Evolutionary conservation across 2,329 filamentous ascomycete genomes (phyloP), one percentile per base, ranked within the genome.

Genomic region (Myriosclerotinia duriaeana): DNA sequence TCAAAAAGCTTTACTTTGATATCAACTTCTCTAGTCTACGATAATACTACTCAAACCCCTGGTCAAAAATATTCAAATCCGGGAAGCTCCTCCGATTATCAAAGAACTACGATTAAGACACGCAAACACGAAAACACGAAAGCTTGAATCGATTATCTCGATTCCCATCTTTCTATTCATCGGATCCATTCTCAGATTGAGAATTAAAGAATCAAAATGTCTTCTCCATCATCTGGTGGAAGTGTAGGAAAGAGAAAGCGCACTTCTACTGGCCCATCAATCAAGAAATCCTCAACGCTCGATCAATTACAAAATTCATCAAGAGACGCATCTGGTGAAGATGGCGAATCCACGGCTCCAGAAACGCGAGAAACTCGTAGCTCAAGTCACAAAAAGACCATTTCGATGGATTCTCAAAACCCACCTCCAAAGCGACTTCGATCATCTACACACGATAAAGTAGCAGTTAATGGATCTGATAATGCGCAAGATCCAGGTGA

Each of bases 251-350:
- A 97, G 83, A 89, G 93, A 79, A 97, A 97, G 85, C 88, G 93
- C 78, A 85, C 84, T 66, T 66, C 81, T 67, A 84, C 83, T 69
- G 78, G 81, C 26, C 77, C 82, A 71, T 82, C 78, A 68, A 78
- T 80, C 62, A 80, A 83, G 69, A 79, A 82, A 71, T 76, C 81
- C 69, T 76, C 80, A 72, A 80, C 84, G 67, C 83, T 86, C 65
- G 85, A 89, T 75, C 82, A 78, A 68, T 76, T 87, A 60, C 83
- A 89, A 71, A 84, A 90, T 46, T 92, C 90, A 22, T 93, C 91
- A 46, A 87, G 90, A 76, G 91, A 96, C 80, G 91, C 90, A 68
- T 94, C 91, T 20, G 90, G 84, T 71, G 91, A 96, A 79, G 92
- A 94, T 76, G 88, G 86, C 74, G 88, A 90, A 74, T 91, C 91